A percentile compares a stretch with the other conserved stretches of the same genome.
These are phyloP conservation scores for Chaetoscypha palmicola DNA, from an alignment of 2,329 filamentous ascomycete species.

Conservation along the genomic window DNA sequence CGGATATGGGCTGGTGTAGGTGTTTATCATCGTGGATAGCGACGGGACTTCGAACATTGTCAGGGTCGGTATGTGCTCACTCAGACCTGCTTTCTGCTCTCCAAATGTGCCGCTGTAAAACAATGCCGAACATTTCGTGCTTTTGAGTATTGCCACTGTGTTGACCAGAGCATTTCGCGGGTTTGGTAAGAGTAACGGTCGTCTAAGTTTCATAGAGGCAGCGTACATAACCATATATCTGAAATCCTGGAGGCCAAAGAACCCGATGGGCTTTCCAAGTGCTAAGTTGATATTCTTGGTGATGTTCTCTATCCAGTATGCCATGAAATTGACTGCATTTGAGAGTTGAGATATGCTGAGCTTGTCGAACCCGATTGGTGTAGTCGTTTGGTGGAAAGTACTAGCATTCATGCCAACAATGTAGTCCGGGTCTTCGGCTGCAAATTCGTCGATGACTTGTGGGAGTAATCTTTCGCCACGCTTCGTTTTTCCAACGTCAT, in stretches of 20 bases:
- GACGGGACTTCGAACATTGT: conserved; percentile 13
- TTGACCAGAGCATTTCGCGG: conserved; percentile 18
- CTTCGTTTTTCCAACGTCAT: neutral
- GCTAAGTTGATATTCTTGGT: neutral
- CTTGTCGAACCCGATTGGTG: conserved; percentile 6
- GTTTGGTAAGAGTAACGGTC: conserved; percentile 17
- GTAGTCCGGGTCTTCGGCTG: conserved; percentile 9
- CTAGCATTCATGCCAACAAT: conserved; percentile 15
- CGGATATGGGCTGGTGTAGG: conserved; percentile 15
- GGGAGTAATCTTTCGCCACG: conserved; percentile 14
- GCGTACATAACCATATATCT: conserved; percentile 16
- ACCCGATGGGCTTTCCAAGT: conserved; percentile 12
- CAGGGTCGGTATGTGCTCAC: conserved; percentile 1
- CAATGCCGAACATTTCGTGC: conserved; percentile 11
- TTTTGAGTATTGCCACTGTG: conserved; percentile 13
- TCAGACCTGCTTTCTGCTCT: conserved; percentile 7
- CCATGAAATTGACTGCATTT: conserved; percentile 18
- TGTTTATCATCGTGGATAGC: conserved; percentile 27
- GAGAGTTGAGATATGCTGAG: conserved; percentile 16
- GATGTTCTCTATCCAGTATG: conserved; percentile 17
- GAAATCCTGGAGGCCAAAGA: conserved; percentile 22
- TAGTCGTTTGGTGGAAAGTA: neutral
- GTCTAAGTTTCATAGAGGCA: conserved; percentile 15
- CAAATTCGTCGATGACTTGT: conserved; percentile 14
- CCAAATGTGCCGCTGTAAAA: conserved; percentile 12